Conservation (phyloP, 768 basidiomycete species). For the Coprinopsis sp. region DNA sequence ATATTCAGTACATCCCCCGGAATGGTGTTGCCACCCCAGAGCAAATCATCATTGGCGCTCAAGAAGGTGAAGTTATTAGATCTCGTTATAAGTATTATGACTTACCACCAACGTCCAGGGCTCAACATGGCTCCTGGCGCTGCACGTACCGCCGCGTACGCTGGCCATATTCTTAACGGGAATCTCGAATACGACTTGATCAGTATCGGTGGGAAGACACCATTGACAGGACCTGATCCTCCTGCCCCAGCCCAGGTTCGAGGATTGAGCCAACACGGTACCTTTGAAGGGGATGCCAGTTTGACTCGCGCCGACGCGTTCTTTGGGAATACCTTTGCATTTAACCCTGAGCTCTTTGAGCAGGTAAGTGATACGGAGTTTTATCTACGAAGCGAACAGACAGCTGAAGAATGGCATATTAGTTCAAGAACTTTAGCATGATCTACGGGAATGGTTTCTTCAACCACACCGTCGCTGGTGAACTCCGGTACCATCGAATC, state of each 20-base stretch:
- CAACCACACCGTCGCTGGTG: no score
- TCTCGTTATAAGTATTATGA: neutral
- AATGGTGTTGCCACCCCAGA: constrained; percentile 8
- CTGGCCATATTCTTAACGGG: constrained; percentile 12
- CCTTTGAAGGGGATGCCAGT: constrained; percentile 11
- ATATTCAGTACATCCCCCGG: constrained; percentile 8
- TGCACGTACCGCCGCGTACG: constrained; percentile 15
- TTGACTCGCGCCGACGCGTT: neutral
- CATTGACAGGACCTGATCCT: constrained; percentile 14
- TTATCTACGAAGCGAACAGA: no score
- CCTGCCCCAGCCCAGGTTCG: constrained; percentile 14
- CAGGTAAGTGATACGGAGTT: no score
- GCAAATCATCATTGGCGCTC: constrained; percentile 9
- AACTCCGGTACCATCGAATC: no score
- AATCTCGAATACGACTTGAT: constrained; percentile 14
- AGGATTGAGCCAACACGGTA: constrained; percentile 14
- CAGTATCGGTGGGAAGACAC: constrained; percentile 16
- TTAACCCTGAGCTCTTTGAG: no score
- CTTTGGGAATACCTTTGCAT: neutral
- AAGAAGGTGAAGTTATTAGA: constrained; percentile 9
- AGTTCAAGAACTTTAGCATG: no score
- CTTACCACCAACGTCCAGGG: constrained; percentile 5
- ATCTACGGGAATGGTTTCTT: no score
- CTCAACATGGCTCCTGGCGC: constrained; percentile 15
- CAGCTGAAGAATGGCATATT: no score